Conservation (phyloP, 2,329 filamentous ascomycete species). For the Colletotrichum phormii region DNA sequence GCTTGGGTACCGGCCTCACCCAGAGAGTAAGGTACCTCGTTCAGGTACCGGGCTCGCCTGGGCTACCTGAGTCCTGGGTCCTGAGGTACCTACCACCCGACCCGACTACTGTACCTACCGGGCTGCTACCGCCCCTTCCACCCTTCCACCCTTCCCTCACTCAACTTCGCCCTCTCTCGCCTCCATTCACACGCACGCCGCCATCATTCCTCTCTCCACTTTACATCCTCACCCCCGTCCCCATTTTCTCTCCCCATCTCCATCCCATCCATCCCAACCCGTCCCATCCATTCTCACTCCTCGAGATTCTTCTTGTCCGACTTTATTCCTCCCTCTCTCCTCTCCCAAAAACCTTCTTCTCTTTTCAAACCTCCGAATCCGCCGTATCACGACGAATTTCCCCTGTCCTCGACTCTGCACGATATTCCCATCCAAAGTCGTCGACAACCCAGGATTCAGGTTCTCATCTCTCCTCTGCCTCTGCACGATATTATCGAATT, state of each 20-base stretch:
- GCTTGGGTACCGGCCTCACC: neutral
- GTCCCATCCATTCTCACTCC: slow-evolving; percentile 31
- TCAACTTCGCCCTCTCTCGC: slow-evolving; percentile 23
- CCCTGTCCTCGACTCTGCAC: slow-evolving; percentile 29
- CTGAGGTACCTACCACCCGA: neutral
- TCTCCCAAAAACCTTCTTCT: slow-evolving; percentile 8
- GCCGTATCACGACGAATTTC: slow-evolving; percentile 31
- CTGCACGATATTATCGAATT: slow-evolving; percentile 3
- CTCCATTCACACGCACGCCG: slow-evolving; percentile 35
- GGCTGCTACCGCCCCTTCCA: no score
- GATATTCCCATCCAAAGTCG: slow-evolving; percentile 22
- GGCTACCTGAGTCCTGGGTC: neutral
- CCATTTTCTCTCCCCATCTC: slow-evolving; percentile 12
- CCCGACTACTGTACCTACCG: no score
- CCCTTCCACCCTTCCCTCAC: neutral
- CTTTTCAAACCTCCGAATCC: slow-evolving; percentile 33
- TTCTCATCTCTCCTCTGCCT: neutral
- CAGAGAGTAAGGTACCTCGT: neutral
- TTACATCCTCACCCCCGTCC: slow-evolving; percentile 30
- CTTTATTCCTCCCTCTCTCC: slow-evolving; percentile 4
- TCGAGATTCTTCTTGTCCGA: slow-evolving; percentile 28
- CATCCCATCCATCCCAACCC: slow-evolving; percentile 35
- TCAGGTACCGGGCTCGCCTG: neutral
- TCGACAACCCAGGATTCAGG: slow-evolving; percentile 36
- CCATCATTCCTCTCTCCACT: slow-evolving; percentile 36